Evolutionary conservation across 2,329 filamentous ascomycete genomes (phyloP).

Genomic region (Pseudocercospora pini-densiflorae): DNA sequence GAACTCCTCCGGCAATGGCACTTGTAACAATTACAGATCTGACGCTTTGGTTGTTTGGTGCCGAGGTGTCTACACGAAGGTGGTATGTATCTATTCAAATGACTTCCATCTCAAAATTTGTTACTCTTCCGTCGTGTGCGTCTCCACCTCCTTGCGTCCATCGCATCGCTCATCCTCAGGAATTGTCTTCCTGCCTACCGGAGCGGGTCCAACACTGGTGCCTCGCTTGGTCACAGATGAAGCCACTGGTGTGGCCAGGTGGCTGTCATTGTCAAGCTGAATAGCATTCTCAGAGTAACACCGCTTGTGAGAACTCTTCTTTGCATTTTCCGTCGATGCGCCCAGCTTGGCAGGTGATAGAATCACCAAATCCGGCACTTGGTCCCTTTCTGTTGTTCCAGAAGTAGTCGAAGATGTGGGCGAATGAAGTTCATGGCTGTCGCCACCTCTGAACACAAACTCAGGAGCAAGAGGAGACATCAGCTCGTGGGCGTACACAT

Average conservation of each 20-base stretch:
- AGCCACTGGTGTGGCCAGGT: slow-evolving; percentile 18
- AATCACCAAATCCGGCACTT: slow-evolving; percentile 14
- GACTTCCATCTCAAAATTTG: neutral
- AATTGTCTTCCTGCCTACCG: slow-evolving; percentile 8
- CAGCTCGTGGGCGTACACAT: slow-evolving; percentile 33
- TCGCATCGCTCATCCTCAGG: neutral
- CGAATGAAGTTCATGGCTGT: neutral
- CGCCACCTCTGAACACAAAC: slow-evolving; percentile 5
- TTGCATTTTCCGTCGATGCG: slow-evolving; percentile 12
- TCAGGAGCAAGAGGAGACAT: slow-evolving; percentile 22
- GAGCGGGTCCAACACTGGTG: slow-evolving; percentile 29
- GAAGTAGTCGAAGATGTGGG: neutral
- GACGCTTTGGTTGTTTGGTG: neutral
- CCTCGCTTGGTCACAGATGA: slow-evolving; percentile 21
- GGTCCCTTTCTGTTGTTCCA: slow-evolving; percentile 8
- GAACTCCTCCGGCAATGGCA: slow-evolving; percentile 3
- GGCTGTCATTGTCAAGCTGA: slow-evolving; percentile 27
- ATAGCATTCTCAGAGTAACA: slow-evolving; percentile 38
- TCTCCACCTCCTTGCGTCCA: slow-evolving; percentile 6
- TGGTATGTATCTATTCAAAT: neutral
- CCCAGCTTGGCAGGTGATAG: slow-evolving; percentile 14
- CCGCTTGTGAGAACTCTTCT: slow-evolving; percentile 25
- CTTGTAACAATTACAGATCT: slow-evolving; percentile 1
- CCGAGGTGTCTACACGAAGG: neutral
- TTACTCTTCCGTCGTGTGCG: slow-evolving; percentile 9